Evolutionary conservation across 164 flowering plant genomes (phyloP), one percentile per base, ranked within the genome.

Genomic region (Nymphaea thermarum): DNA sequence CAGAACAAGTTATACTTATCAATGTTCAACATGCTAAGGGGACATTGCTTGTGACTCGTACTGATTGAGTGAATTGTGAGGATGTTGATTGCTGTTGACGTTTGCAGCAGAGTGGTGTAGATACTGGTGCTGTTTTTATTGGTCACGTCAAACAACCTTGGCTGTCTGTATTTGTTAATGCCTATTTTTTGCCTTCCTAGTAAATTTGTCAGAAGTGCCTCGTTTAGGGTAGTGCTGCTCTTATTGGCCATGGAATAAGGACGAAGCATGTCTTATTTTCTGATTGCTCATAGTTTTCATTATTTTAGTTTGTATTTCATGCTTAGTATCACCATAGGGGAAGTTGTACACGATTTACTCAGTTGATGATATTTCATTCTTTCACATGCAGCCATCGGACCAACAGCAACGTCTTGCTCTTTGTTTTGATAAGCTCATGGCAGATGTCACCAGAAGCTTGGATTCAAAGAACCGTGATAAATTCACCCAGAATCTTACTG

Each of bases 401-500:
- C 91, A 94, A 53, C 94, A 84, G 64, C 95, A 84, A 71, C 86
- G 97, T 42, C 88, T 91, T 45, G 76, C 87, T 45, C 64, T 75
- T 44, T 94, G 97, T 74, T 94, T 94, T 59, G 97, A 91, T 77
- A 91, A 91, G 77, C 79, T 94, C 66, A 94, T 94, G 97, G 82
- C 84, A 51, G 98, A 89, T 80, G 84, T 91, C 67, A 79, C 78
- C 44, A 77, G 91, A 74, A 86, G 88, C 77, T 75, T 94, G 78
- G 97, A 94, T 69, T 80, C 96, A 43, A 94, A 87, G 83, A 94
- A 91, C 80, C 83, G 95, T 72, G 98, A 94, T 73, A 94, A 90
- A 71, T 94, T 94, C 78, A 89, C 97, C 61, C 98, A 94, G 73
- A 91, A 91, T 74, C 71, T 94, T 72, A 88, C 95, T 12, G 63